Conservation (phyloP, 2,329 filamentous ascomycete genomes). For the Rhynchosporium agropyri region DNA sequence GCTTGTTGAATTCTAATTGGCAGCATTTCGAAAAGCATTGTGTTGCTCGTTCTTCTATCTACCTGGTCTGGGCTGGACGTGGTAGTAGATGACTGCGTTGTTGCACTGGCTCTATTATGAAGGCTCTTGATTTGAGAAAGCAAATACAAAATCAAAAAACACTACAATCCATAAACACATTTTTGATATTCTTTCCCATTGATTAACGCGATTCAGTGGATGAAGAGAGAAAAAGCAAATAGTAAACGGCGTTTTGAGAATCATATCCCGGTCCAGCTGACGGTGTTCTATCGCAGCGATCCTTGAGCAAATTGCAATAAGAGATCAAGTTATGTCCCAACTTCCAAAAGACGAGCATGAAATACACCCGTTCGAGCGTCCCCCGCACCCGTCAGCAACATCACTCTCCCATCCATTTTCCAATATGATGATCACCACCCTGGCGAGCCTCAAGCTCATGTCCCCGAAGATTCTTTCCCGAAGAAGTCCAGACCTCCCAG, state of each 20-base stretch:
- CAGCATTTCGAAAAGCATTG: constrained; percentile 9
- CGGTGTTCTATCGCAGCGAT: too few species aligned
- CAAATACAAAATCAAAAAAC: constrained; percentile 19
- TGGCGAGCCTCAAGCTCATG: neutral
- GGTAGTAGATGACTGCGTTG: constrained; percentile 16
- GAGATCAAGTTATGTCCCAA: too few species aligned
- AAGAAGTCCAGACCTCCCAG: neutral
- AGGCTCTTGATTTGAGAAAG: constrained; percentile 15
- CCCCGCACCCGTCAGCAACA: too few species aligned
- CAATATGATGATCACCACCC: neutral
- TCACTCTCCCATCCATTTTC: too few species aligned
- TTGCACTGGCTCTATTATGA: constrained; percentile 18
- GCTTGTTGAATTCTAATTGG: constrained; percentile 12
- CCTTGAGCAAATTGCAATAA: too few species aligned
- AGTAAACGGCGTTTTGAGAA: too few species aligned
- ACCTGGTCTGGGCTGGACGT: constrained; percentile 15
- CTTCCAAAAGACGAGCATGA: too few species aligned
- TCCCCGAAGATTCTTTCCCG: neutral
- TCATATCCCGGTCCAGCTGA: too few species aligned
- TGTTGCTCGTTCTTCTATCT: constrained; percentile 9
- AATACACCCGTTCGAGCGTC: too few species aligned
- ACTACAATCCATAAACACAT: constrained; percentile 18
- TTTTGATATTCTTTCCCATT: neutral
- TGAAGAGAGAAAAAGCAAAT: too few species aligned
- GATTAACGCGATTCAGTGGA: neutral